Base-by-base conservation (phyloP, 2,329 filamentous ascomycete species). In the Venturia effusa region DNA sequence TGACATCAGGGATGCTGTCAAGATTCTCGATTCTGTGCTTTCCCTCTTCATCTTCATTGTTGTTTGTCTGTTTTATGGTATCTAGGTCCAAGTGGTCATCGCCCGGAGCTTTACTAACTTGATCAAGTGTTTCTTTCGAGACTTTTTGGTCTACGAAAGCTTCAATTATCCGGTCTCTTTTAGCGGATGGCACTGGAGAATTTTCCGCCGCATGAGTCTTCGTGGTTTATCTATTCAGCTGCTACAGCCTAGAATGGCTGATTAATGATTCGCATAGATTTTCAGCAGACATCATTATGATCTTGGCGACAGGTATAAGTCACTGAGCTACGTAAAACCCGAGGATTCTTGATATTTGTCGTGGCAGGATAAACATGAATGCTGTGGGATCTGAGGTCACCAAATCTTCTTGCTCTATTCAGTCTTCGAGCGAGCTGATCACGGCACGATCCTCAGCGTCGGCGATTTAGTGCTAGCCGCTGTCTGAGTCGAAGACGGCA, bases 401-500 rank as follows among this genome's bases (percentile, higher is more conserved):
- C 61, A 68, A 69, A 73, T 72, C 64, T 69, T 66, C 13, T 65
- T 73, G 15, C 71, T 73, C 66, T 73, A 71, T 67, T 69, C 70
- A n/a, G 68, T 73, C 43, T 73, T 74, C 67, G 67, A 69, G 8
- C 67, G 70, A 7, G 68, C 68, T 15, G 69, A 71, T 62, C 71
- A 61, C 30, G 68, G 70, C 59, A 67, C 67, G 37, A 67, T 66
- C 11, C 68, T 72, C 1, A 72, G 73, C 48, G 72, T 74, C 59
- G 72, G 73, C 4, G 73, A 76, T 66, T 71, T 68, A 48, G 67
- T 74, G 34, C 70, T 72, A 34, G 74, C 73, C 64, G 70, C 67
- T 11, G 66, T 71, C n/a, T 74, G 71, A 70, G 74, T 76, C 64
- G 72, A 75, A 66, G 75, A 76, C 64, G 63, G 74, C 13, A 69